Conservation (phyloP, 2,329 filamentous ascomycete genomes). For the Fusarium sp. region DNA sequence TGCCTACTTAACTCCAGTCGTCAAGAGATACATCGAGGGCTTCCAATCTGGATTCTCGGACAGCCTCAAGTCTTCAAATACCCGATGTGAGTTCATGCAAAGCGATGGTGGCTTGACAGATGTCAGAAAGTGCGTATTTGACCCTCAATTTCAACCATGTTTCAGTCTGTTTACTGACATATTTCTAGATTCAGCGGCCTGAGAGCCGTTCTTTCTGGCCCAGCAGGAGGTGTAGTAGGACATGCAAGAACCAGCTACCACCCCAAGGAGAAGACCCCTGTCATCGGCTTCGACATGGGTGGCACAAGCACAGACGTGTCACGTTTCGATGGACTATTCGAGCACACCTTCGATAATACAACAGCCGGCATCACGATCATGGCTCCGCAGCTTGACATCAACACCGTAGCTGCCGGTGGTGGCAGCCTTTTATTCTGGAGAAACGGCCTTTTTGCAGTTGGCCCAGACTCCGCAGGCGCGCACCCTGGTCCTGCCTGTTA, state of each 20-base stretch:
- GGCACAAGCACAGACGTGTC: no score
- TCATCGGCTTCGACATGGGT: no score
- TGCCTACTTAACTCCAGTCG: slow-evolving; percentile 60
- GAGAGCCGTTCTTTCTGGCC: slow-evolving; percentile 87
- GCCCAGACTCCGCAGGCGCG: slow-evolving; percentile 88
- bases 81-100: slow-evolving; percentile 95
- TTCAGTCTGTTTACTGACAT: no score
- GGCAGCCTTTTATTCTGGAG: slow-evolving; percentile 73
- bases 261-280: no score
- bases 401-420: slow-evolving; percentile 91
- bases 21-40: slow-evolving; percentile 63
- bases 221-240: slow-evolving; percentile 92
- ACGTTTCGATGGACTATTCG: no score
- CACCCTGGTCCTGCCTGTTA: slow-evolving; percentile 93
- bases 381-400: slow-evolving; percentile 92
- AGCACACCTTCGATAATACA: slow-evolving; percentile 52
- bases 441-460: slow-evolving; percentile 81
- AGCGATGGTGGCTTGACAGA: slow-evolving; percentile 82
- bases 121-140: slow-evolving; percentile 68
- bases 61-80: slow-evolving; percentile 80
- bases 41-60: slow-evolving; percentile 74
- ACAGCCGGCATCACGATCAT: slow-evolving; percentile 72
- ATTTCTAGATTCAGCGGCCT: slow-evolving; percentile 77
- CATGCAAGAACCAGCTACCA: slow-evolving; percentile 71
- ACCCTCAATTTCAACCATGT: no score